Conservation (phyloP, 768 basidiomycete genomes). For the Serpula lacrymans region DNA sequence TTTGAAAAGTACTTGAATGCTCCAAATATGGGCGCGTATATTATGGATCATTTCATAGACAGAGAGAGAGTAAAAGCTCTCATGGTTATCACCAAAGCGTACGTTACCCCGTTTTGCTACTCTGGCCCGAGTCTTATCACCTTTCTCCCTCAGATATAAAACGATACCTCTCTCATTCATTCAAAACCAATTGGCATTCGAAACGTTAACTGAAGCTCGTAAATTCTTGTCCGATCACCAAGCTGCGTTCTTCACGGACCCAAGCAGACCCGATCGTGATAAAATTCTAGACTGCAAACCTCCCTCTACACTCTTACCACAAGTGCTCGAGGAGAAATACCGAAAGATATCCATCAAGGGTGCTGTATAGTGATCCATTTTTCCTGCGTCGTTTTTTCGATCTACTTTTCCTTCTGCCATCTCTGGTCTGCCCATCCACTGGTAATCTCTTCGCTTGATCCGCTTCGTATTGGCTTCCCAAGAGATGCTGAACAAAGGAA, state of each 20-base stretch:
- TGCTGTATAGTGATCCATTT: conserved; percentile 57
- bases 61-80: conserved; percentile 86
- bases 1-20: conserved; percentile 82
- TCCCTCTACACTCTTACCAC: conserved; percentile 51
- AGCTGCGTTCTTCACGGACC: conserved; percentile 64
- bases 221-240: conserved; percentile 70
- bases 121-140: conserved; percentile 6
- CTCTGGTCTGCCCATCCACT: background rate
- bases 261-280: conserved; percentile 55
- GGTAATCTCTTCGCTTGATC: no score
- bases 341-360: conserved; percentile 89
- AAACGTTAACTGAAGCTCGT: conserved; percentile 55
- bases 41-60: conserved; percentile 98
- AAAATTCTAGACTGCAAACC: conserved; percentile 73
- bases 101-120: conserved; percentile 29
- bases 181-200: conserved; percentile 81
- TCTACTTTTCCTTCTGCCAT: conserved; percentile 6
- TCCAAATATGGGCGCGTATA: conserved; percentile 97
- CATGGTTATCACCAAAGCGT: conserved; percentile 93
- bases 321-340: conserved; percentile 76
- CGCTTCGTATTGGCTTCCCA: no score
- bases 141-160: conserved; percentile 60
- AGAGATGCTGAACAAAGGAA: no score
- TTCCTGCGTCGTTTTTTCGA: conserved; percentile 10
- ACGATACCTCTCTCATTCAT: conserved; percentile 76